phyloP scores from a whole-genome alignment of 2,329 filamentous ascomycete species.

The Hymenoscyphus repandus region DNA sequence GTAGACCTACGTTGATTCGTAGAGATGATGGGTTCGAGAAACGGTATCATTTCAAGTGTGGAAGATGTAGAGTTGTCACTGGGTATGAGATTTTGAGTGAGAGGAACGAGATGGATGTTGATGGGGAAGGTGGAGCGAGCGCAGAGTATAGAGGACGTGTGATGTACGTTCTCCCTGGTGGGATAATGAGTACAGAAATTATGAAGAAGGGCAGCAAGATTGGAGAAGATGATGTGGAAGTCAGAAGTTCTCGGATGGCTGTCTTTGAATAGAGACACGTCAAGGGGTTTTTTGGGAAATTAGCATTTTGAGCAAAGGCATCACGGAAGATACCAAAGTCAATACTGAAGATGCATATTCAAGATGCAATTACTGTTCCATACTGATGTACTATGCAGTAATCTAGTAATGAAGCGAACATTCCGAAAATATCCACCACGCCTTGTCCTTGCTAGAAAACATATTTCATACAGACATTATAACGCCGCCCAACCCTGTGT shows the following conservation, averaged over 20 bases:
- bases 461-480: conserved; percentile 11
- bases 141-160: conserved; percentile 35
- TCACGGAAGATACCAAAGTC: conserved; percentile 6
- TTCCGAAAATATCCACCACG: neutral
- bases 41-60: conserved; percentile 52
- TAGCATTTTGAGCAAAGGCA: neutral
- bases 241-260: conserved; percentile 21
- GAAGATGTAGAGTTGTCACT: conserved; percentile 53
- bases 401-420: neutral
- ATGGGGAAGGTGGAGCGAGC: conserved; percentile 24
- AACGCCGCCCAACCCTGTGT: conserved; percentile 7
- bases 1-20: conserved; percentile 45
- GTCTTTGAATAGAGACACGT: conserved; percentile 31
- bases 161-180: conserved; percentile 56
- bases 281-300: neutral
- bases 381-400: conserved; percentile 6
- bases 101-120: conserved; percentile 20
- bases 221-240: conserved; percentile 30
- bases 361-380: conserved; percentile 7
- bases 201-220: conserved; percentile 40
- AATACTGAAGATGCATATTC: neutral
- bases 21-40: conserved; percentile 64
- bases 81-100: conserved; percentile 56
- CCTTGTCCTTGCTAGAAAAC: neutral
- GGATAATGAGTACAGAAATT: conserved; percentile 50